phyloP scores from a whole-genome alignment of 2,329 filamentous ascomycete genomes.

The Neonectria faginata region DNA sequence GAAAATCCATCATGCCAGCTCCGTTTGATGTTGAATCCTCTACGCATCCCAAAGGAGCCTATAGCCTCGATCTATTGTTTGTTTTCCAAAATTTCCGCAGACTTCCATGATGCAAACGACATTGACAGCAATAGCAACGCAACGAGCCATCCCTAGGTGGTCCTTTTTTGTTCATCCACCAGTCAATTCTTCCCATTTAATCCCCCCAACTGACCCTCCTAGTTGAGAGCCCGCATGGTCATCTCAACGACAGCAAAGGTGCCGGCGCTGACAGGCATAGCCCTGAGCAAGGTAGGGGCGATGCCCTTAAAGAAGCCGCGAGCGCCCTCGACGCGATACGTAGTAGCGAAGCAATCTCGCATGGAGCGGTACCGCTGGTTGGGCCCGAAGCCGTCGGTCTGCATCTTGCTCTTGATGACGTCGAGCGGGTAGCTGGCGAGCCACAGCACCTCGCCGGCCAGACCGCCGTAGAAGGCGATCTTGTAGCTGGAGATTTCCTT shows the following conservation, averaged over 20 bases:
- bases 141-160: slow-evolving; percentile 7
- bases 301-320: slow-evolving; percentile 96
- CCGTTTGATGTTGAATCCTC: slow-evolving; percentile 31
- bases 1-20: slow-evolving; percentile 21
- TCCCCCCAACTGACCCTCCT: slow-evolving; percentile 19
- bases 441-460: slow-evolving; percentile 96
- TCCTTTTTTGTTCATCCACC: slow-evolving; percentile 2
- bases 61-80: slow-evolving; percentile 24
- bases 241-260: slow-evolving; percentile 89
- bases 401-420: slow-evolving; percentile 99
- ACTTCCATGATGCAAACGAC: slow-evolving; percentile 5
- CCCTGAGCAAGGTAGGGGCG: slow-evolving; percentile 88
- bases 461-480: slow-evolving; percentile 89
- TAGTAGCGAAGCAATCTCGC: slow-evolving; percentile 90
- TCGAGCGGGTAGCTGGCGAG: slow-evolving; percentile 94
- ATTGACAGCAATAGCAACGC: slow-evolving; percentile 10
- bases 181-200: not conserved
- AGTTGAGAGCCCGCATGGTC: slow-evolving; percentile 72
- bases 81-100: slow-evolving; percentile 10
- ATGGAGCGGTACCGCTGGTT: slow-evolving; percentile 81
- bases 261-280: slow-evolving; percentile 97
- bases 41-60: slow-evolving; percentile 27
- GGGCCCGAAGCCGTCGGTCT: slow-evolving; percentile 89
- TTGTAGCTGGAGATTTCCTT: slow-evolving; percentile 85
- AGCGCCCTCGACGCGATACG: slow-evolving; percentile 79